These are phyloP conservation scores for Hylodesmum podocarpum DNA, from an alignment of 306 rosid species.

Conservation along the genomic window DNA sequence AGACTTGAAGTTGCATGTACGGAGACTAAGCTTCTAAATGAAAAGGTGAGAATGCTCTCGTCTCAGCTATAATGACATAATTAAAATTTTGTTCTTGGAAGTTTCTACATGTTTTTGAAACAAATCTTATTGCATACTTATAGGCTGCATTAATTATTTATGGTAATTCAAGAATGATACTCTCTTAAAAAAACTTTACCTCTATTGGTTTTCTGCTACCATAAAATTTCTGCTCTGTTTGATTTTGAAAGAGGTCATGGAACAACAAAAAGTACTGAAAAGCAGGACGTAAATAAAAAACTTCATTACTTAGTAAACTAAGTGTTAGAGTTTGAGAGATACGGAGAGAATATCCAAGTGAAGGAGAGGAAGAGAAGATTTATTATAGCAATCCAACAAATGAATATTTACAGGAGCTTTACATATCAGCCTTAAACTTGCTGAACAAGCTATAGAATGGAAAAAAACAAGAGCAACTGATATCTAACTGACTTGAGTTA, in stretches of 20 bases:
- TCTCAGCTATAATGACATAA: conserved; percentile 7
- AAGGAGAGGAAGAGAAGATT: too few relatives aligned
- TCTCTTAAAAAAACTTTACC: neutral
- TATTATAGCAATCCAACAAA: too few relatives aligned
- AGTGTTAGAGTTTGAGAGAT: too few relatives aligned
- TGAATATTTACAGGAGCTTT: too few relatives aligned
- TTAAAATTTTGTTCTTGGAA: neutral
- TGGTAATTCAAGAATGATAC: neutral
- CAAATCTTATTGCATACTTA: neutral
- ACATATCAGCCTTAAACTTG: too few relatives aligned
- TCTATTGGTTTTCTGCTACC: neutral
- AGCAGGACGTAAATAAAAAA: neutral
- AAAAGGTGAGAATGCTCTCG: conserved; percentile 58
- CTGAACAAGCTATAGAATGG: too few relatives aligned
- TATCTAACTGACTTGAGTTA: too few relatives aligned
- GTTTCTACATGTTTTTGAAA: neutral
- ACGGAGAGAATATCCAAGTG: too few relatives aligned
- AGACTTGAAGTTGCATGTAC: conserved; percentile 80
- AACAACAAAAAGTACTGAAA: neutral
- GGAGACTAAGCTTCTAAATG: conserved; percentile 73
- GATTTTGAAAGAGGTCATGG: neutral
- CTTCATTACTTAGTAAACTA: neutral
- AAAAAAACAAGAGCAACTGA: too few relatives aligned
- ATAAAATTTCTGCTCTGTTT: neutral
- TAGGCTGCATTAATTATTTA: neutral